Percentiles rank a stretch among this genome's conserved stretches.
Evolutionary conservation across 225 moss, liverwort and hornwort species (phyloP).

Genomic region (Asterella californica): DNA sequence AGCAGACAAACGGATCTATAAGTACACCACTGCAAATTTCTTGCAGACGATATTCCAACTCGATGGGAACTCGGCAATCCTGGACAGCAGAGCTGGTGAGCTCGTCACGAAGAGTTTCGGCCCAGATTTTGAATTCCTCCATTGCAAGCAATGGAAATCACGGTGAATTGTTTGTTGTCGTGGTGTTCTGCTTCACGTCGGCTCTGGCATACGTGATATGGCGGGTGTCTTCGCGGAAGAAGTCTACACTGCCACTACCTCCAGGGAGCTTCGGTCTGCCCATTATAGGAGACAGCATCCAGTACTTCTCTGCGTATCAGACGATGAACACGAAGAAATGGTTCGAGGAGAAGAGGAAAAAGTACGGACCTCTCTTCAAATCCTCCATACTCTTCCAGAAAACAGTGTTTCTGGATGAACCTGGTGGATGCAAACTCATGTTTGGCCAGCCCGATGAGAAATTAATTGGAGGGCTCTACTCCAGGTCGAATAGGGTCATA

Average conservation of each 20-base stretch:
- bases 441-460: not conserved
- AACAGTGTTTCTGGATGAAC: not conserved
- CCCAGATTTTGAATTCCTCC: not conserved
- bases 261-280: slow-evolving; percentile 9
- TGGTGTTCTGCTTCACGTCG: not conserved
- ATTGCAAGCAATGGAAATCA: not conserved
- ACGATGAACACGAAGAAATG: not conserved
- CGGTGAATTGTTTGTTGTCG: not conserved
- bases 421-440: slow-evolving; percentile 4
- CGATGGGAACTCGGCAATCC: not conserved
- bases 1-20: no score
- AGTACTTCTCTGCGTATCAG: not conserved
- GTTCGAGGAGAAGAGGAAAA: not conserved
- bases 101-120: not conserved
- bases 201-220: not conserved
- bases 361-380: slow-evolving; percentile 12
- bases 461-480: not conserved
- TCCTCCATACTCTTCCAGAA: not conserved
- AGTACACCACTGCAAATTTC: no score
- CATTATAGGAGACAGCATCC: slow-evolving; percentile 3
- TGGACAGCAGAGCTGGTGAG: not conserved
- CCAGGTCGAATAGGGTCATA: not conserved
- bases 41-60: no score
- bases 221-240: not conserved
- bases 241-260: not conserved